Evolutionary conservation across 306 rosid genomes (phyloP), one percentile per base, ranked within the genome.

Genomic region (Dalbergia oliveri): DNA sequence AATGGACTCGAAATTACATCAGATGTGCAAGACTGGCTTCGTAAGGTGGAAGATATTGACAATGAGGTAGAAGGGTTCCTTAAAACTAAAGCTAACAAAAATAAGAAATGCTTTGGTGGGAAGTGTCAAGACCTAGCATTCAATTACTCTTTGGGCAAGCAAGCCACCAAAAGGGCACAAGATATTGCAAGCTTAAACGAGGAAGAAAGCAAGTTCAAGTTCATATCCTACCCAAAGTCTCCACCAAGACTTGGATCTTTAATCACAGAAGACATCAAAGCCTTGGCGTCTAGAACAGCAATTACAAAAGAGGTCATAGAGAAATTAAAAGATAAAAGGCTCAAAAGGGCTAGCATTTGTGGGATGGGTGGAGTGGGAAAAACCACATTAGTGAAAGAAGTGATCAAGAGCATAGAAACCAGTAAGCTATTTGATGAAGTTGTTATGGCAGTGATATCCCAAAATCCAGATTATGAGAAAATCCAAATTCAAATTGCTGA

Each of bases 291-390:
- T 9, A 63, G 86, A 66, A 37, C 11, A 4, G 18, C 34, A 16
- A 54, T 14, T 14, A n/a, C 75, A 23, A 7, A 0, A 21, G 59
- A 81, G 45, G 13, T 81, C 7, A 35, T 75, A 9, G 66, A 54
- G 53, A 72, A 34, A 43, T 2, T 77, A 34, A 45, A 72, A 35
- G 50, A 47, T 44, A 82, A 83, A 5, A 9, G 47, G 6, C 1
- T 83, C 58, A 66, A 64, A 7, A 71, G 73, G 66, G 1, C 64
- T 5, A 11, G 64, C 10, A 44, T 83, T 8, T 83, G 86, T 47
- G 86, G 82, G 54, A 83, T 83, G 86, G 82, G 75, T 5, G 86
- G 86, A 4, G 75, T 83, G 8, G 86, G 86, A 1, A 83, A 83
- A 23, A 77, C 86, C 61, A 54, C 75, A 3, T 10, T 83, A 4